phyloP scores from a whole-genome alignment of 768 basidiomycete species.

The Termitomyces sp. region DNA sequence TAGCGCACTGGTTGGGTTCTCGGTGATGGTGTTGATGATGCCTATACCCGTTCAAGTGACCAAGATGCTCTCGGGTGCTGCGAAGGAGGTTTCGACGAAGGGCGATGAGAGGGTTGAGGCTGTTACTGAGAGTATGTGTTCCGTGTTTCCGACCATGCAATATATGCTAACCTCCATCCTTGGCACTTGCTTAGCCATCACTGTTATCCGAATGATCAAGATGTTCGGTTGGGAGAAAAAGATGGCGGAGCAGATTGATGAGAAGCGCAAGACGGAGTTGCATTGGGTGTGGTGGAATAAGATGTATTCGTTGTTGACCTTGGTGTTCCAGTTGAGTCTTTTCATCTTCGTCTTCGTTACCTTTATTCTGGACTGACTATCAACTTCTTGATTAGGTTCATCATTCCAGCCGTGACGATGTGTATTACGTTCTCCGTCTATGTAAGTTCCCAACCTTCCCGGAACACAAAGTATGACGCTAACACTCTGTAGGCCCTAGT shows the following conservation, averaged over 20 bases:
- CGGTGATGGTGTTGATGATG: conserved; percentile 44
- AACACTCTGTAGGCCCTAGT: conserved; percentile 9
- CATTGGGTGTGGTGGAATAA: conserved; percentile 47
- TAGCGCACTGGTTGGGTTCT: conserved; percentile 57
- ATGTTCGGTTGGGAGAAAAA: conserved; percentile 65
- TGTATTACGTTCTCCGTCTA: conserved; percentile 54
- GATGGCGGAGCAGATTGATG: conserved; percentile 48
- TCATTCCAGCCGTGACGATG: conserved; percentile 66
- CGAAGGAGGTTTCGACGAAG: conserved; percentile 47
- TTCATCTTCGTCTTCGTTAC: background rate
- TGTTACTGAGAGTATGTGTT: conserved; percentile 51
- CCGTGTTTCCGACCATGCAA: background rate
- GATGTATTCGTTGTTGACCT: conserved; percentile 45
- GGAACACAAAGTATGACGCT: no score
- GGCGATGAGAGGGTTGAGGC: conserved; percentile 56
- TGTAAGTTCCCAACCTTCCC: conserved; percentile 19
- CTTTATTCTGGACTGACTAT: no score
- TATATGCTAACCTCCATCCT: background rate
- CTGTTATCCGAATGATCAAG: conserved; percentile 64
- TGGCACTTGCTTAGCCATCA: conserved; percentile 44
- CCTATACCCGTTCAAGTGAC: conserved; percentile 57
- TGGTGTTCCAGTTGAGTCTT: conserved; percentile 35
- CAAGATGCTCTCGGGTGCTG: conserved; percentile 41
- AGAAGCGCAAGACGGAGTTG: conserved; percentile 61
- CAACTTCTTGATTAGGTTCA: conserved; percentile 43